These are phyloP conservation scores for Penicillium waksmanii DNA, from an alignment of 495 filamentous ascomycete genomes.

Conservation along the genomic window DNA sequence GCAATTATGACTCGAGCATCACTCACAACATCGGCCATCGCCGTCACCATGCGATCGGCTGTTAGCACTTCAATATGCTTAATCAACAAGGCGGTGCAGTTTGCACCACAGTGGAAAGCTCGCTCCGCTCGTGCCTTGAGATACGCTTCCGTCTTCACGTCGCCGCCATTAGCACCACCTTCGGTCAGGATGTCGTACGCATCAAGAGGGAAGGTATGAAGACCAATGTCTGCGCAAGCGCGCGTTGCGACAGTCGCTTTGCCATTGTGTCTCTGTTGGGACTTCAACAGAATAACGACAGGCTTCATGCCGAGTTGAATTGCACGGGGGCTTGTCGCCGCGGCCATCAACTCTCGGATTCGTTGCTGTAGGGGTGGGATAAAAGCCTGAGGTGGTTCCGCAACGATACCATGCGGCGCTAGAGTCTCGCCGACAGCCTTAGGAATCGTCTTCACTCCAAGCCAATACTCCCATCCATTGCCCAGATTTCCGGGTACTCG, in stretches of 20 bases:
- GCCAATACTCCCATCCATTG: slow-evolving; percentile 85
- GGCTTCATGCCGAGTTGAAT: slow-evolving; percentile 85
- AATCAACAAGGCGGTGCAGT: slow-evolving; percentile 81
- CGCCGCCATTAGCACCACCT: slow-evolving; percentile 79
- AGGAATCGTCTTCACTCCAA: slow-evolving; percentile 67
- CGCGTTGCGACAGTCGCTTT: slow-evolving; percentile 75
- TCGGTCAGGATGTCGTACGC: slow-evolving; percentile 93
- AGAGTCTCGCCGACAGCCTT: slow-evolving; percentile 39
- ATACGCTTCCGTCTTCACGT: slow-evolving; percentile 91
- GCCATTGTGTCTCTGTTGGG: slow-evolving; percentile 89
- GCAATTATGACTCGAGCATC: slow-evolving; percentile 81
- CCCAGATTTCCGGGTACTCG: slow-evolving; percentile 72
- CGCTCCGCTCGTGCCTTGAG: slow-evolving; percentile 85
- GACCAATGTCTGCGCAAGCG: slow-evolving; percentile 85
- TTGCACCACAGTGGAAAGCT: slow-evolving; percentile 82
- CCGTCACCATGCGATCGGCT: slow-evolving; percentile 82
- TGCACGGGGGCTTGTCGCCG: slow-evolving; percentile 85
- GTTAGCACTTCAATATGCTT: slow-evolving; percentile 88
- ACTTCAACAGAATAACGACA: slow-evolving; percentile 82
- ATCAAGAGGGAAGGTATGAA: slow-evolving; percentile 88
- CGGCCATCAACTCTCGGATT: slow-evolving; percentile 82
- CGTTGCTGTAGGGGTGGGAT: slow-evolving; percentile 71
- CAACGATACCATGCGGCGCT: slow-evolving; percentile 47
- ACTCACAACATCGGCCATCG: slow-evolving; percentile 76
- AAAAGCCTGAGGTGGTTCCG: slow-evolving; percentile 52